Conservation (phyloP, 2,329 filamentous ascomycete species). For the Aspergillus candidus region DNA sequence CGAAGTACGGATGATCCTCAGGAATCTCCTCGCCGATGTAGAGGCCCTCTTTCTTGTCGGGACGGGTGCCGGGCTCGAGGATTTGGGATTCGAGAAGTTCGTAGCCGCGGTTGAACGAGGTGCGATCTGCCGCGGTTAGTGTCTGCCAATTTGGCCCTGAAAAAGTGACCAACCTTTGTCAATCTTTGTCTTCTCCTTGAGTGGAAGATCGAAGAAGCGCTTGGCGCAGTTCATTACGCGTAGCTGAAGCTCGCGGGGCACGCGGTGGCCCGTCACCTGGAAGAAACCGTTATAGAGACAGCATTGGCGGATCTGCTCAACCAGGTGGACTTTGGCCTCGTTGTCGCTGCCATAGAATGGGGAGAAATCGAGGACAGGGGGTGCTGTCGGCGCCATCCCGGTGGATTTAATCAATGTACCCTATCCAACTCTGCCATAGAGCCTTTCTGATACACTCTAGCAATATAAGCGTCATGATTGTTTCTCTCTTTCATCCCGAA, state of each 20-base stretch:
- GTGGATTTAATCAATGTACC: conserved; percentile 4
- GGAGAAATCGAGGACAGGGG: conserved; percentile 31
- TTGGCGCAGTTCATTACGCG: conserved; percentile 35
- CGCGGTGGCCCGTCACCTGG: conserved; percentile 39
- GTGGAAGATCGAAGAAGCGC: conserved; percentile 36
- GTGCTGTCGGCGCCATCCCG: conserved; percentile 22
- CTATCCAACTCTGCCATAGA: too few relatives aligned
- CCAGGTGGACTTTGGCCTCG: conserved; percentile 24
- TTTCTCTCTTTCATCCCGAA: too few relatives aligned
- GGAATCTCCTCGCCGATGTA: conserved; percentile 41
- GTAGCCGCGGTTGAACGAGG: conserved; percentile 40
- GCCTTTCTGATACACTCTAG: too few relatives aligned
- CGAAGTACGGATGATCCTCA: conserved; percentile 32
- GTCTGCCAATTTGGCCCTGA: neutral
- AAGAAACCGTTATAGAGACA: conserved; percentile 39
- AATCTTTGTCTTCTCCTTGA: conserved; percentile 38
- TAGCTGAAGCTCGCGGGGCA: conserved; percentile 34
- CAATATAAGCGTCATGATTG: too few relatives aligned
- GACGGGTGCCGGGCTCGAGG: conserved; percentile 37
- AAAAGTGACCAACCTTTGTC: conserved; percentile 23
- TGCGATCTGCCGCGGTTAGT: conserved; percentile 23
- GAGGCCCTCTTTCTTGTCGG: conserved; percentile 41
- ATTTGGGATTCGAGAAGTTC: conserved; percentile 40
- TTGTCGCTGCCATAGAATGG: conserved; percentile 25
- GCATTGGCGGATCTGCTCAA: conserved; percentile 21